Evolutionary conservation across 352 stramenopile genomes (phyloP).

Genomic region (Pythium chondricola): DNA sequence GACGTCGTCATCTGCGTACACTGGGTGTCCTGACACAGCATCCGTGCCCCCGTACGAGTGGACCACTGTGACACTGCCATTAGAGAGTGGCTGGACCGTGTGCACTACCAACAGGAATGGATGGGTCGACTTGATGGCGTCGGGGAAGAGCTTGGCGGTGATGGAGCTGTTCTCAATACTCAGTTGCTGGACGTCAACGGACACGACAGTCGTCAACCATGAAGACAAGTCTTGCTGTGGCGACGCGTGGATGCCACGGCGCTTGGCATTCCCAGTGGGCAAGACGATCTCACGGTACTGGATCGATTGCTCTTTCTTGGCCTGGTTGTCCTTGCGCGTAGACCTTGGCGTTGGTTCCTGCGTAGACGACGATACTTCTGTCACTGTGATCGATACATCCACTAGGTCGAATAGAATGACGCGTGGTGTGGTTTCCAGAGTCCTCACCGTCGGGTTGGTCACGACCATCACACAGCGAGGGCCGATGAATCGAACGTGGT

Average conservation of each 20-base stretch:
- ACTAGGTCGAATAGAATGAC: conserved; percentile 14
- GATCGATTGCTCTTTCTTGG: conserved; percentile 10
- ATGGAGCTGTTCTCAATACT: no score
- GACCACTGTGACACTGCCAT: background rate
- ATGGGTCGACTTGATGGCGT: no score
- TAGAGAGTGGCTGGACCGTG: no score
- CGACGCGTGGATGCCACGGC: background rate
- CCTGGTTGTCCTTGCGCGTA: background rate
- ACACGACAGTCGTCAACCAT: no score
- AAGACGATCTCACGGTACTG: conserved; percentile 15
- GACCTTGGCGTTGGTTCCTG: background rate
- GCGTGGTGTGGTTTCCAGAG: background rate
- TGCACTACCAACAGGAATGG: no score
- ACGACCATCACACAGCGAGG: conserved; percentile 8
- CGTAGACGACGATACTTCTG: background rate
- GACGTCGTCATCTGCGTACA: conserved; percentile 9
- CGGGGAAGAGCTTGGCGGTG: no score
- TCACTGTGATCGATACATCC: background rate
- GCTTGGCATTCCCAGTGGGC: background rate
- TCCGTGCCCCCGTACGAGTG: conserved; percentile 5
- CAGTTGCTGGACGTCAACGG: no score
- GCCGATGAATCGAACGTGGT: conserved; percentile 10
- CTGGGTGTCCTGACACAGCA: conserved; percentile 3
- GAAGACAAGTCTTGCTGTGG: background rate
- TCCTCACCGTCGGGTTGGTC: background rate